These are phyloP conservation scores for Saccharomycopsis fodiens DNA, from an alignment of 805 yeast species.

Conservation along the genomic window DNA sequence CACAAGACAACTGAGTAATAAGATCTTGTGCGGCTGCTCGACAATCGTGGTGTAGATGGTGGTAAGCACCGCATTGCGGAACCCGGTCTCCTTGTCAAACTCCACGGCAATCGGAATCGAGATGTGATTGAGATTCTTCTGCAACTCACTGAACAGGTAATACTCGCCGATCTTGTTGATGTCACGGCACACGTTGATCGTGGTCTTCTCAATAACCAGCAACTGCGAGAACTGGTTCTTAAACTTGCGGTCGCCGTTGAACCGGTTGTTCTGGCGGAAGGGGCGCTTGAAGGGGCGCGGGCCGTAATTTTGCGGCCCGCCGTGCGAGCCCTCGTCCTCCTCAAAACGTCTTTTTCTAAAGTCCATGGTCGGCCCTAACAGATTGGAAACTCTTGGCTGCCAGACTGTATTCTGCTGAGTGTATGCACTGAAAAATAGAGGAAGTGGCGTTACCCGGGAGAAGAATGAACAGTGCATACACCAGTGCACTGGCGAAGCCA, in stretches of 20 bases:
- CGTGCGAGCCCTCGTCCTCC: neutral
- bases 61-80: constrained; percentile 37
- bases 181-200: constrained; percentile 15
- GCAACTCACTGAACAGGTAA: constrained; percentile 7
- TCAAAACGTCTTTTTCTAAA: constrained; percentile 13
- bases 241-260: neutral
- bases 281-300: neutral
- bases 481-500: no score
- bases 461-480: no score
- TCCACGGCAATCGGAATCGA: constrained; percentile 15
- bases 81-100: constrained; percentile 8
- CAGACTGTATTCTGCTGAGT: no score
- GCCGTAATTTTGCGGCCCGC: neutral
- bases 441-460: no score
- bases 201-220: constrained; percentile 10
- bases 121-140: constrained; percentile 12
- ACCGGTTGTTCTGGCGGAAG: constrained; percentile 1
- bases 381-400: no score
- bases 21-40: constrained; percentile 90
- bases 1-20: constrained; percentile 60
- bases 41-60: constrained; percentile 61
- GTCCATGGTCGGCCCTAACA: no score
- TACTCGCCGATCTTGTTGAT: constrained; percentile 16
- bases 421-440: no score
- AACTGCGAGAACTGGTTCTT: constrained; percentile 1